Conservation (phyloP, 192 early-diverging fungal species). For the Phlyctochytrium planicorne region DNA sequence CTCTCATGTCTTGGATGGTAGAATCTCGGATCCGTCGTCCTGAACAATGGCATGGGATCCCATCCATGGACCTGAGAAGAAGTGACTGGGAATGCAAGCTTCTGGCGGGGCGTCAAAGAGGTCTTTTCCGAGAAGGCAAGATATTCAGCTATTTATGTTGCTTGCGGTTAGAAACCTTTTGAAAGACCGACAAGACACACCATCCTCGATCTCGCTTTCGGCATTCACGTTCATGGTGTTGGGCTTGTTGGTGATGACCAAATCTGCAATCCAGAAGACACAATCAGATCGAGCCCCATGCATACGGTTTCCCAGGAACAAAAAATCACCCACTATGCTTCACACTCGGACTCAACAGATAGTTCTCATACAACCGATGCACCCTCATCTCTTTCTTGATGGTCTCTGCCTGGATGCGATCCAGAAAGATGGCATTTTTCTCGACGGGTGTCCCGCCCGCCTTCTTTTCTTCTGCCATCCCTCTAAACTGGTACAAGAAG, state of each 20-base stretch:
- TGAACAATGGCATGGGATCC: conserved; percentile 28
- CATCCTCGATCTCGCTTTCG: conserved; percentile 23
- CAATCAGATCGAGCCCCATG: too few relatives aligned
- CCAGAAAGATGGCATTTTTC: conserved; percentile 29
- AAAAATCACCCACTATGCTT: conserved; percentile 26
- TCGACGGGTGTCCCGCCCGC: background rate
- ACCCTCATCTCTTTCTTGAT: conserved; percentile 38
- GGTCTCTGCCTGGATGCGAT: conserved; percentile 36
- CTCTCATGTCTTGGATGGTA: conserved; percentile 22
- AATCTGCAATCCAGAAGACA: conserved; percentile 14
- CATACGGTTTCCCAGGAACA: too few relatives aligned
- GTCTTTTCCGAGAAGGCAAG: conserved; percentile 10
- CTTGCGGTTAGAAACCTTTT: background rate
- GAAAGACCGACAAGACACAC: conserved; percentile 2
- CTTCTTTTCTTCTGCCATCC: too few relatives aligned
- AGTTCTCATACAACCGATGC: conserved; percentile 33
- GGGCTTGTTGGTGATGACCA: conserved; percentile 33
- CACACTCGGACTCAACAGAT: conserved; percentile 31
- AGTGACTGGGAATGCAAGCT: conserved; percentile 27
- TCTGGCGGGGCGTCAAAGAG: conserved; percentile 13
- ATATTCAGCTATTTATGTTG: conserved; percentile 18
- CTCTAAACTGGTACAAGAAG: too few relatives aligned
- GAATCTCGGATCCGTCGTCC: conserved; percentile 16
- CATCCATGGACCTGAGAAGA: conserved; percentile 37
- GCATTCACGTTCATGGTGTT: conserved; percentile 11